These are phyloP conservation scores for Cadophora malorum DNA, from an alignment of 2,329 filamentous ascomycete species.

Conservation along the genomic window DNA sequence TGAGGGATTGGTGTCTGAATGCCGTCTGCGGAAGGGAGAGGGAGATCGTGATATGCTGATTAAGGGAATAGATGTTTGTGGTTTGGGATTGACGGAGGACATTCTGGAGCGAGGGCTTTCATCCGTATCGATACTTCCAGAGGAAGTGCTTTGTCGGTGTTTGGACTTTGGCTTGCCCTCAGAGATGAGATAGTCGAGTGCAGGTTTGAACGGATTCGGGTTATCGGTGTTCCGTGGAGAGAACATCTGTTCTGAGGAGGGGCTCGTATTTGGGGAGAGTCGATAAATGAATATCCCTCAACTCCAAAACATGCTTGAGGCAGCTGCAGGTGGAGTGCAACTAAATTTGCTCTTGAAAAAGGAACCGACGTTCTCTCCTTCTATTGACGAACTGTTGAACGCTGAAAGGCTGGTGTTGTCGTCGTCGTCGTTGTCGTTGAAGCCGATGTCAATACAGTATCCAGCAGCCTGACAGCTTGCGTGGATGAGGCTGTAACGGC, in stretches of 20 bases:
- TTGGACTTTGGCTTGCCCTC: slow-evolving; percentile 31
- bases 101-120: slow-evolving; percentile 37
- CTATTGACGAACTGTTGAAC: neutral
- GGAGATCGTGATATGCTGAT: slow-evolving; percentile 53
- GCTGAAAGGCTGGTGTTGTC: neutral
- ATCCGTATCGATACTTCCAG: slow-evolving; percentile 41
- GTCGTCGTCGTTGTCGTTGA: neutral
- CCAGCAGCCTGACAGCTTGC: slow-evolving; percentile 13
- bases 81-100: slow-evolving; percentile 37
- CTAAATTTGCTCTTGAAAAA: neutral
- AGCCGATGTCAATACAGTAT: slow-evolving; percentile 7
- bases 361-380: neutral
- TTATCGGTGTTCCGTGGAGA: slow-evolving; percentile 42
- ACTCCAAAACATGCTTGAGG: neutral
- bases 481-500: slow-evolving; percentile 6
- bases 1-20: slow-evolving; percentile 47
- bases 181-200: slow-evolving; percentile 47
- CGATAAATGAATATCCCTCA: neutral
- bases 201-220: slow-evolving; percentile 47
- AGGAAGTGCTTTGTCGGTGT: slow-evolving; percentile 37
- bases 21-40: slow-evolving; percentile 52
- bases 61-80: slow-evolving; percentile 48
- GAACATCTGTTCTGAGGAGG: slow-evolving; percentile 37
- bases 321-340: neutral
- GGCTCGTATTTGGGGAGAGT: neutral